These are phyloP conservation scores for Lactarius vividus DNA, from an alignment of 768 basidiomycete genomes.

Conservation along the genomic window DNA sequence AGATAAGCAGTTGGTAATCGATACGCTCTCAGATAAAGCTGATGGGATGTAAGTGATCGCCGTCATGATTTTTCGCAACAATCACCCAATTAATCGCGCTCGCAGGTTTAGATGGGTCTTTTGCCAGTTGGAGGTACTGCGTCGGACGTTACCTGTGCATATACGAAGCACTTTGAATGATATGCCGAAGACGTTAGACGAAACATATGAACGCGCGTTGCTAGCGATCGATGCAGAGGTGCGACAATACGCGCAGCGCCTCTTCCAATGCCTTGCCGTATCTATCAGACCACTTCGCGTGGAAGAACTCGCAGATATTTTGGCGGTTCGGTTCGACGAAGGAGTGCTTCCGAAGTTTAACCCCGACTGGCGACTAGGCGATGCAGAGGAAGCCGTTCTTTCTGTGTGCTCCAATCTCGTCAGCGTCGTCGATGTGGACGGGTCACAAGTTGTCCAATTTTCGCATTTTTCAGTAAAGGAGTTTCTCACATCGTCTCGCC, in stretches of 20 bases:
- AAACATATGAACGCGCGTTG: slow-evolving; percentile 1
- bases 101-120: slow-evolving; percentile 8
- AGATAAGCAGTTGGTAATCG: slow-evolving; percentile 4
- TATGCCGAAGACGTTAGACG: slow-evolving; percentile 5
- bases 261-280: slow-evolving; percentile 10
- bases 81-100: neutral
- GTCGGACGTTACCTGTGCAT: neutral
- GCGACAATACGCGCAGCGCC: slow-evolving; percentile 3
- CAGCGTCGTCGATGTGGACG: neutral
- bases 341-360: neutral
- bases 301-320: slow-evolving; percentile 7
- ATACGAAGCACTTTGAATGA: neutral
- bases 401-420: slow-evolving; percentile 7
- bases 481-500: slow-evolving; percentile 3
- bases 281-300: slow-evolving; percentile 4
- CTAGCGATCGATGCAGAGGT: neutral
- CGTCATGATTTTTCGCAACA: neutral
- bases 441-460: slow-evolving; percentile 4
- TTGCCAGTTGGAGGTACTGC: slow-evolving; percentile 4
- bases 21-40: neutral
- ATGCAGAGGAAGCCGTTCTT: neutral
- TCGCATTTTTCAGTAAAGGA: slow-evolving; percentile 18
- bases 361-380: slow-evolving; percentile 10
- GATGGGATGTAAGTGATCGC: slow-evolving; percentile 3
- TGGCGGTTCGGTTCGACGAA: neutral